A percentile compares a stretch with the other conserved stretches of the same genome.
Conservation (phyloP, 306 rosid genomes). For the Rosa multiflora region DNA sequence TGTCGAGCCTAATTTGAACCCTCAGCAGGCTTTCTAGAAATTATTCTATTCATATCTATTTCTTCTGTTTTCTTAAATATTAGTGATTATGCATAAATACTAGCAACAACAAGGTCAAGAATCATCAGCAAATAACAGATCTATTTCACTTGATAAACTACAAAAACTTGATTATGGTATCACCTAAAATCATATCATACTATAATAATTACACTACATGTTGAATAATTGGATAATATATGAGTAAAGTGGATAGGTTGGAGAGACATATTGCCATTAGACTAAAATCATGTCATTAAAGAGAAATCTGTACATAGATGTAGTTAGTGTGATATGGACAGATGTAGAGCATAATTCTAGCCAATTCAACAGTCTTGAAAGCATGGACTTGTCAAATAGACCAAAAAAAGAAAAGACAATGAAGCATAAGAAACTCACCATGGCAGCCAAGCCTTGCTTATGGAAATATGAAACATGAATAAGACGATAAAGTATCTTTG, state of each 20-base stretch:
- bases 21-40: background rate
- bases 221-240: constrained; percentile 1
- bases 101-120: background rate
- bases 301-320: too few relatives aligned
- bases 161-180: background rate
- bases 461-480: too few relatives aligned
- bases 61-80: background rate
- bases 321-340: too few relatives aligned
- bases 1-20: background rate
- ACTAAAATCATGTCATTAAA: too few relatives aligned
- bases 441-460: too few relatives aligned
- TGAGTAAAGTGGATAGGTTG: background rate
- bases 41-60: background rate
- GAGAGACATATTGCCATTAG: constrained; percentile 11
- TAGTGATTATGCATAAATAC: background rate
- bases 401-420: too few relatives aligned
- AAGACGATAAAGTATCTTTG: too few relatives aligned
- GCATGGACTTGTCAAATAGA: too few relatives aligned
- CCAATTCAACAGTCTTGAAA: too few relatives aligned
- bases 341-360: too few relatives aligned
- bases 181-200: background rate
- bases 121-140: background rate
- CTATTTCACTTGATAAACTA: background rate
- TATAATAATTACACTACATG: background rate
- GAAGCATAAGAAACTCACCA: too few relatives aligned